Evolutionary conservation across 176 grass and related monocot species (phyloP).

Genomic region (Paspalum vaginatum): DNA sequence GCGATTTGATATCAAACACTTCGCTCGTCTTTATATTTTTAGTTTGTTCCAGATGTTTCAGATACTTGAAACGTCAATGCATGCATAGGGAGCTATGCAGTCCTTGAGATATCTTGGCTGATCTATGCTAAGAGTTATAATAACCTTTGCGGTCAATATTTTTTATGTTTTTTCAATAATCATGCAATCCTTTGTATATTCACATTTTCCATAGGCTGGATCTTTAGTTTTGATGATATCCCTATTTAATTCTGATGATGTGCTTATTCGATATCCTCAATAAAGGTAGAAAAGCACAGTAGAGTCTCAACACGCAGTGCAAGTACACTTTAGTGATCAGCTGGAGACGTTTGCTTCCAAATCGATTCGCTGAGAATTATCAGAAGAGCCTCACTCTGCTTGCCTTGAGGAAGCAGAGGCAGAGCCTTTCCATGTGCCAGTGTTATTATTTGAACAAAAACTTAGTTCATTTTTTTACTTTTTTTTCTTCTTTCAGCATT

Average conservation of each 20-base stretch:
- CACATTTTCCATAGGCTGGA: neutral
- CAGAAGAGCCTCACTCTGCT: neutral
- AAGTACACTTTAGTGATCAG: neutral
- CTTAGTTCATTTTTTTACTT: neutral
- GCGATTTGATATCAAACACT: neutral
- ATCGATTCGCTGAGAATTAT: neutral
- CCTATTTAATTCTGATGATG: neutral
- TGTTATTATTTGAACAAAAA: neutral
- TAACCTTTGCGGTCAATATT: neutral
- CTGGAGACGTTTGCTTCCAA: neutral
- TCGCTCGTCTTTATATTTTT: neutral
- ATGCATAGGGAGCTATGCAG: constrained; percentile 19
- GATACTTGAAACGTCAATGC: neutral
- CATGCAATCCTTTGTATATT: neutral
- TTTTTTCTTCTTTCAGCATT: neutral
- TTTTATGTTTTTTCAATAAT: neutral
- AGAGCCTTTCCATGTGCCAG: neutral
- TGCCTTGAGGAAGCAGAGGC: neutral
- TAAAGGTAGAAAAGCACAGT: neutral
- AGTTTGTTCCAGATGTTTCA: constrained; percentile 8
- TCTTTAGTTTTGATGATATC: neutral
- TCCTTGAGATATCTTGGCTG: constrained; percentile 16
- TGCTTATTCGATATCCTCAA: constrained; percentile 15
- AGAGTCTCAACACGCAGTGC: neutral
- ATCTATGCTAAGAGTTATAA: neutral